phyloP scores from a whole-genome alignment of 2,329 filamentous ascomycete species.

The Beauveria varroae region DNA sequence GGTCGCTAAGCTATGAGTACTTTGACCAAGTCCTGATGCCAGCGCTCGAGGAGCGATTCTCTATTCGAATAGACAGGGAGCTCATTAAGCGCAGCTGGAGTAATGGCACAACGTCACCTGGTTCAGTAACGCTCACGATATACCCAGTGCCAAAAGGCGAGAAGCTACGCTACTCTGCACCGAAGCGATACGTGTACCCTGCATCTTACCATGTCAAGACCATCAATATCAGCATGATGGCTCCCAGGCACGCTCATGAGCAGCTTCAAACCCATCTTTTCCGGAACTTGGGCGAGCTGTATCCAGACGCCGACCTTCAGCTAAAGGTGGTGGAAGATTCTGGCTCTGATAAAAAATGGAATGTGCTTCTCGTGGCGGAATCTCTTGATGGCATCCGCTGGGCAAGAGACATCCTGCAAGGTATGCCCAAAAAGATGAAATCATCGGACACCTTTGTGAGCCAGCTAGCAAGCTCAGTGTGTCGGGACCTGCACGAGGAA shows the following conservation, averaged over 20 bases:
- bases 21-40: constrained; percentile 54
- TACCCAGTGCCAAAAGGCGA: constrained; percentile 25
- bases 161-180: constrained; percentile 28
- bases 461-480: constrained; percentile 38
- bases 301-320: constrained; percentile 35
- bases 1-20: constrained; percentile 54
- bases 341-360: constrained; percentile 42
- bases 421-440: constrained; percentile 33
- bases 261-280: constrained; percentile 33
- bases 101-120: constrained; percentile 32
- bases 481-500: constrained; percentile 38
- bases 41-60: constrained; percentile 42
- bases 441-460: constrained; percentile 23
- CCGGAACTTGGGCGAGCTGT: constrained; percentile 31
- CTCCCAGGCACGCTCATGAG: constrained; percentile 36
- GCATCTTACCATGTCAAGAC: constrained; percentile 30
- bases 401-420: constrained; percentile 38
- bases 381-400: constrained; percentile 38
- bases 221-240: constrained; percentile 45
- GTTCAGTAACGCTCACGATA: constrained; percentile 36
- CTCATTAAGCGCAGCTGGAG: constrained; percentile 45
- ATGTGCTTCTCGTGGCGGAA: constrained; percentile 49
- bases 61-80: constrained; percentile 36
- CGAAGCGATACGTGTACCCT: constrained; percentile 16
- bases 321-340: constrained; percentile 46